Evolutionary conservation across 2,329 filamentous ascomycete species (phyloP).

Genomic region (Aspergillus jensenii): DNA sequence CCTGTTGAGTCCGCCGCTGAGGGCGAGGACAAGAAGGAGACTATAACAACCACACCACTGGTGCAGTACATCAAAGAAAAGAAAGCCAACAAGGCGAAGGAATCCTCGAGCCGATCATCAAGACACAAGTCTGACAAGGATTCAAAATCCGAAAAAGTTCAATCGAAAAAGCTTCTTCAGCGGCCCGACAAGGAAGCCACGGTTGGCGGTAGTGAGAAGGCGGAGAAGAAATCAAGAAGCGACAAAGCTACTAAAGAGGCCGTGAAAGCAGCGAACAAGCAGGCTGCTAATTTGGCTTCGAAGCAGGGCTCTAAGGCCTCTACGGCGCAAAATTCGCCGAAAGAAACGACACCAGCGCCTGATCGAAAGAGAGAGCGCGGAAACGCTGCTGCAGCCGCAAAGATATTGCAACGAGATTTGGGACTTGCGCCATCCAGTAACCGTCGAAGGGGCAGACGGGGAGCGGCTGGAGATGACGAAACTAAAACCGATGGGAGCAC

Average conservation of each 20-base stretch:
- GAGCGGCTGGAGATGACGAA: conserved; percentile 23
- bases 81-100: conserved; percentile 76
- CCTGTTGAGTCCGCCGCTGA: conserved; percentile 52
- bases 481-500: conserved; percentile 21
- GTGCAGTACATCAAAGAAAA: conserved; percentile 90
- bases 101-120: conserved; percentile 41
- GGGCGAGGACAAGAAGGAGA: conserved; percentile 55
- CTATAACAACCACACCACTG: conserved; percentile 79
- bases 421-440: conserved; percentile 51
- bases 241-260: conserved; percentile 65
- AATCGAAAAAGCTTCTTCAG: conserved; percentile 44
- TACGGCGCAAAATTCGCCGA: conserved; percentile 16
- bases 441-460: conserved; percentile 41
- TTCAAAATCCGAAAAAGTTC: conserved; percentile 40
- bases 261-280: conserved; percentile 56
- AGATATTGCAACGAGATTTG: conserved; percentile 63
- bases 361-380: conserved; percentile 56
- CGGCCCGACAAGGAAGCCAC: conserved; percentile 36
- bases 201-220: conserved; percentile 32
- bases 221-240: conserved; percentile 39
- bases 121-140: conserved; percentile 45
- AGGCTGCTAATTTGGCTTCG: conserved; percentile 34
- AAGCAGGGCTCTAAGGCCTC: conserved; percentile 24
- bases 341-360: conserved; percentile 41
- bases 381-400: conserved; percentile 53